Evolutionary conservation across 2,329 filamentous ascomycete species (phyloP).

Genomic region (Anthostomella pinea): DNA sequence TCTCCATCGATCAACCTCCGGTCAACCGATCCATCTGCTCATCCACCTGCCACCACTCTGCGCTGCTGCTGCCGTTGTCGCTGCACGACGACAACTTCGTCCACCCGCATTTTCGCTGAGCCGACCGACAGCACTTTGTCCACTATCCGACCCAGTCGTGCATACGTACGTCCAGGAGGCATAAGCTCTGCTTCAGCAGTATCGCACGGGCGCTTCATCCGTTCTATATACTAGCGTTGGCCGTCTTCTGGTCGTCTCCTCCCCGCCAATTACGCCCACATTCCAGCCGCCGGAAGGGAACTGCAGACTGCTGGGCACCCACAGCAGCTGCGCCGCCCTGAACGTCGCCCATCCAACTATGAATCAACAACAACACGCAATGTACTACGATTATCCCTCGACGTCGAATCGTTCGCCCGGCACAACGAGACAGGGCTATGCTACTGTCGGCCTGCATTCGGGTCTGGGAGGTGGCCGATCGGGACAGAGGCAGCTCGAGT

Average conservation of each 20-base stretch:
- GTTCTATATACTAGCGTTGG: conserved; percentile 15
- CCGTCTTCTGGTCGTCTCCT: conserved; percentile 1
- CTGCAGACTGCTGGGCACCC: conserved; percentile 30
- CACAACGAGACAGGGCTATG: conserved; percentile 61
- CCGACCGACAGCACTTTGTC: conserved; percentile 12
- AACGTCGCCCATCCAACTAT: conserved; percentile 32
- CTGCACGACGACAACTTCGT: conserved; percentile 6
- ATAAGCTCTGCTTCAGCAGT: conserved; percentile 4
- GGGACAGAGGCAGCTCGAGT: conserved; percentile 75
- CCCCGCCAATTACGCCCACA: conserved; percentile 3
- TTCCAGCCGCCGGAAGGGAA: conserved; percentile 24
- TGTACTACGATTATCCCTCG: conserved; percentile 69
- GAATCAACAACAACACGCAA: conserved; percentile 58
- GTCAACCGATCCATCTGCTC: conserved; percentile 12
- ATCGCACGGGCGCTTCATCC: conserved; percentile 10
- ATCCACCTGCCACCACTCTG: conserved; percentile 5
- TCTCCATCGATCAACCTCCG: conserved; percentile 15
- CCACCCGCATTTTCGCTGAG: conserved; percentile 7
- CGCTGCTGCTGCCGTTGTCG: conserved; percentile 1
- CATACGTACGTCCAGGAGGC: not conserved
- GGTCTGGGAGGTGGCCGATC: conserved; percentile 54
- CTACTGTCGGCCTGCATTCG: conserved; percentile 55
- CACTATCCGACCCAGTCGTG: conserved; percentile 3
- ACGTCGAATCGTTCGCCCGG: conserved; percentile 68
- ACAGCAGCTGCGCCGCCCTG: conserved; percentile 27